phyloP scores from a whole-genome alignment of 805 yeast genomes.

The Candida anglica region DNA sequence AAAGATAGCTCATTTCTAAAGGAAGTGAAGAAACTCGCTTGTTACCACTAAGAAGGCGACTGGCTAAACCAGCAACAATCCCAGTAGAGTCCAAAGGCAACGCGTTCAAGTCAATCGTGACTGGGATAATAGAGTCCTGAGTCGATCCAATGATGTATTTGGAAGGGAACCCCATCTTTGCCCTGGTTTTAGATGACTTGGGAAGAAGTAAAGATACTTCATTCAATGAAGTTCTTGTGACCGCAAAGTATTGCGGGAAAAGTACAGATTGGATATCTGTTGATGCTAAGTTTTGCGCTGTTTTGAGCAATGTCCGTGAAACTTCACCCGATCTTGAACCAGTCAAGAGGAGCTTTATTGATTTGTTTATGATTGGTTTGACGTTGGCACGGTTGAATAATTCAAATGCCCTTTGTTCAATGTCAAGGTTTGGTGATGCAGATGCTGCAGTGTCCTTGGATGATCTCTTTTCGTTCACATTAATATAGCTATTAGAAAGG shows the following conservation, averaged over 20 bases:
- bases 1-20: constrained; percentile 54
- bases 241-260: constrained; percentile 46
- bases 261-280: constrained; percentile 19
- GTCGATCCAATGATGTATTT: constrained; percentile 50
- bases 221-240: constrained; percentile 47
- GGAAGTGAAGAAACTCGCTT: constrained; percentile 8
- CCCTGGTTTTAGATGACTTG: constrained; percentile 30
- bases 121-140: constrained; percentile 54
- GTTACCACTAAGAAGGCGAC: constrained; percentile 37
- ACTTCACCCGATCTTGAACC: constrained; percentile 56
- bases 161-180: constrained; percentile 36
- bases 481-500: constrained; percentile 39
- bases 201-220: constrained; percentile 50
- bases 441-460: background rate
- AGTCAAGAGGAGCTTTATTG: constrained; percentile 44
- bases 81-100: constrained; percentile 62
- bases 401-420: constrained; percentile 33
- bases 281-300: constrained; percentile 35
- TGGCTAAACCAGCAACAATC: constrained; percentile 63
- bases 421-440: constrained; percentile 3
- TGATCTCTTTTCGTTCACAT: background rate
- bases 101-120: constrained; percentile 48
- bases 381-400: constrained; percentile 34
- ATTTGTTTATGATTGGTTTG: constrained; percentile 40
- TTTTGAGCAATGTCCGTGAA: constrained; percentile 35